Base-by-base conservation (phyloP, 1,284 basidiomycete genomes). In the Phylloboletellus chloephorus region DNA sequence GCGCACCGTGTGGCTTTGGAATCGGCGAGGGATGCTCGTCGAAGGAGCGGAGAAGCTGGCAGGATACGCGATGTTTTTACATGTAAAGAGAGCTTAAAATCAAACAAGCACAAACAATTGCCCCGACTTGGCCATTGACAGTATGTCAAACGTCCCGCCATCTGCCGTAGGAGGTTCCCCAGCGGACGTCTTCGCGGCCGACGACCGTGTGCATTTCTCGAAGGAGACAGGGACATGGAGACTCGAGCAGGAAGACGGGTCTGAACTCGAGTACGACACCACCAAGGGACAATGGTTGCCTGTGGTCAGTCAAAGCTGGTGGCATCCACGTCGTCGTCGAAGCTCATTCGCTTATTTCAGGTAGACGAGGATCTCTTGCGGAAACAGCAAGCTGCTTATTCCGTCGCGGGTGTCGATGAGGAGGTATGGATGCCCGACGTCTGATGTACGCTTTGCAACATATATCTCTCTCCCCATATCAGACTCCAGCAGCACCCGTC, bases 371-470 rank as follows among this genome's bases (percentile, higher is more conserved):
- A 88, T 47, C 70, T 86, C 16, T 58, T 93, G 47, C 81, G 79
- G 56, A 81, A 80, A 25, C 93, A 97, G 60, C 94, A 96, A 66
- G 89, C 88, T 3, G 91, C 90, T 2, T 97, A 97, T 65, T 85
- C 90, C 3, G 72, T 97, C 2, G 74, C 72, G 21, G 94, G 92
- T 11, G 88, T 96, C 6, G 90, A 97, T 59, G 92, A 97, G 70
- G 78, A 82, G 68, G 91, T 90, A 60, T 60, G 80, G 67, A 32
- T 37, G 47, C 47, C 47, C 46, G 46, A 39, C 44, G 54, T 50
- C 43, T 47, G 49, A 11, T 33, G 37, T 56, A 29, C 55, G 39
- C 48, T 43, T 51, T 32, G 47, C 49, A 41, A 39, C 56, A 36
- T 50, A 54, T 43, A 56, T 44, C 40, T 42, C 43, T 43, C 44